Evolutionary conservation across 2,329 filamentous ascomycete species (phyloP), one percentile per base, ranked within the genome.

Genomic region (Lachnellula suecica): DNA sequence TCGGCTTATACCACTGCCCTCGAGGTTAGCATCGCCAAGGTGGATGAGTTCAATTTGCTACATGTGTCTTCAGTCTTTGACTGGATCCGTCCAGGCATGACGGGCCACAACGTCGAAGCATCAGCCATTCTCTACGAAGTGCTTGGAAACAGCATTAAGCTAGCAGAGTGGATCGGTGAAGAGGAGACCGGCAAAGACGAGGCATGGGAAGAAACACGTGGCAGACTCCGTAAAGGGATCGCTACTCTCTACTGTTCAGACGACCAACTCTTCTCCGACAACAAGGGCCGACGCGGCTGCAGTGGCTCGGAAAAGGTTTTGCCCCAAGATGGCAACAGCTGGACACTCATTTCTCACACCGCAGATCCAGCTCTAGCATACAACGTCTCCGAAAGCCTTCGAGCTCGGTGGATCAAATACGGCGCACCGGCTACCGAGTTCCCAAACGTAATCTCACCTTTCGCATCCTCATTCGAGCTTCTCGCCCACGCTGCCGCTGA

Each of bases 271-370:
- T 78, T 77, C 66, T 69, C 71, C 47, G 77, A 79, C 63, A 81
- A 81, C 37, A 76, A 70, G 64, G 54, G 68, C 66, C 45, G 69
- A 69, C 51, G 63, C 38, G 23, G 63, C 54, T 53, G 77, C 74
- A n/a, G 64, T 79, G 38, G 76, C 63, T 79, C 81, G 57, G 78
- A 76, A 2, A 73, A 74, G 1, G 70, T 87, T 3, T 71, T 79
- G 51, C 80, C 82, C 0, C 83, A 87, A 65, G 81, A 84, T 57
- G 80, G 77, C 7, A 85, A 85, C 67, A 74, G 76, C 48, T 74
- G 83, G 66, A 76, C 77, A 0, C 59, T 82, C 2, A 69, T 75
- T 9, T 61, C 59, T 4, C 27, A 49, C 15, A 54, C 56, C 9
- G 65, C 79, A 41, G 51, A 56, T 23, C 15, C 40, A 13, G 40